Conservation (phyloP, 2,329 filamentous ascomycete species). For the Iodosphaeria phyllophila region DNA sequence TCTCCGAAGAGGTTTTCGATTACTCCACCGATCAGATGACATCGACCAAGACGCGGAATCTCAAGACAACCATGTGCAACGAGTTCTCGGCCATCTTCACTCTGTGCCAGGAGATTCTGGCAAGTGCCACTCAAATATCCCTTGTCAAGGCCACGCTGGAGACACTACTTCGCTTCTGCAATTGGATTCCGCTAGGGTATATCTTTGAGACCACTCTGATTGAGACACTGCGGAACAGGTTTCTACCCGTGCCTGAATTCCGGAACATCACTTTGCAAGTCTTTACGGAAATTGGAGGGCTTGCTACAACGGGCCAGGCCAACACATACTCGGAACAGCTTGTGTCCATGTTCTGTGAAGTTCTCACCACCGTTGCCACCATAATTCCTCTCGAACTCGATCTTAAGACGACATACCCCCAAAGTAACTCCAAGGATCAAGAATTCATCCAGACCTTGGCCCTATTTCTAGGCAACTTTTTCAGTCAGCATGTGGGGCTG, state of each 20-base stretch:
- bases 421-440: slow-evolving; percentile 83
- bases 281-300: slow-evolving; percentile 86
- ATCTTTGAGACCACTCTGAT: slow-evolving; percentile 97
- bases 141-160: slow-evolving; percentile 93
- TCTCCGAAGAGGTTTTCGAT: slow-evolving; percentile 97
- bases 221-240: slow-evolving; percentile 79
- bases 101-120: slow-evolving; percentile 87
- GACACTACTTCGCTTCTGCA: slow-evolving; percentile 87
- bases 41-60: slow-evolving; percentile 85
- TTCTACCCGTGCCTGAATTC: slow-evolving; percentile 86
- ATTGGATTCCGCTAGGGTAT: slow-evolving; percentile 97
- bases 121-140: slow-evolving; percentile 71
- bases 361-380: slow-evolving; percentile 75
- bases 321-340: slow-evolving; percentile 86
- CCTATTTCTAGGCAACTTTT: slow-evolving; percentile 93
- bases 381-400: slow-evolving; percentile 86
- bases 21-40: slow-evolving; percentile 99
- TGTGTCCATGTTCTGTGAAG: slow-evolving; percentile 96
- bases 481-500: slow-evolving; percentile 81
- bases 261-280: slow-evolving; percentile 94
- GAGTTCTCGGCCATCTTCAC: slow-evolving; percentile 98
- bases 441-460: slow-evolving; percentile 96
- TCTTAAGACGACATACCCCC: slow-evolving; percentile 76
- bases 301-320: slow-evolving; percentile 60
- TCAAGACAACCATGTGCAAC: slow-evolving; percentile 97